Conservation (phyloP, 768 basidiomycete genomes). For the Boletellus sp. region DNA sequence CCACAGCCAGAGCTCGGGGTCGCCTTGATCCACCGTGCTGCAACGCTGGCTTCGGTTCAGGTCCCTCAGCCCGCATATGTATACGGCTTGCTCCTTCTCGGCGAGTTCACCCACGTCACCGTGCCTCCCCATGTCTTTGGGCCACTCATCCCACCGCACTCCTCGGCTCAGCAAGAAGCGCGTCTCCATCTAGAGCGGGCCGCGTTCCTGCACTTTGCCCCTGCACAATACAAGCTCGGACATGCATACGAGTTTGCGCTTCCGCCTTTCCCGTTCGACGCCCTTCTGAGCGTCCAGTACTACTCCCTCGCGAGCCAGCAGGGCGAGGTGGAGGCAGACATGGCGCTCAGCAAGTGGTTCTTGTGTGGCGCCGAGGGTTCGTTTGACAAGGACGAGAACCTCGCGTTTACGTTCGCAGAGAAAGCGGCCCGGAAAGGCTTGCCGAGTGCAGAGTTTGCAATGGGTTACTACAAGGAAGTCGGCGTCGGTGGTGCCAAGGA, state of each 20-base stretch:
- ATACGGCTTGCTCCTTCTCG: slow-evolving; percentile 80
- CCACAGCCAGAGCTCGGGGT: slow-evolving; percentile 55
- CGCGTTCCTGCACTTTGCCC: slow-evolving; percentile 79
- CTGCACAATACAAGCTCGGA: slow-evolving; percentile 90
- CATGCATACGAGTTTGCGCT: slow-evolving; percentile 90
- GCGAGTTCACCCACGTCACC: slow-evolving; percentile 71
- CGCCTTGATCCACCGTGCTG: slow-evolving; percentile 73
- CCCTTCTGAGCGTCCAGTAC: slow-evolving; percentile 86
- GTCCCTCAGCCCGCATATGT: slow-evolving; percentile 87
- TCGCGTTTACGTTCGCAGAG: slow-evolving; percentile 87
- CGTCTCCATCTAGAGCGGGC: slow-evolving; percentile 77
- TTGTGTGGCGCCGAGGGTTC: slow-evolving; percentile 74
- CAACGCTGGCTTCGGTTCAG: slow-evolving; percentile 67
- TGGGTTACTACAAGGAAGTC: slow-evolving; percentile 94
- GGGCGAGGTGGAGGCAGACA: slow-evolving; percentile 90
- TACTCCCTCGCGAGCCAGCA: slow-evolving; percentile 80
- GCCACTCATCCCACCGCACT: slow-evolving; percentile 51
- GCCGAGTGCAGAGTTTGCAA: slow-evolving; percentile 85
- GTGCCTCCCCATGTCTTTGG: slow-evolving; percentile 49
- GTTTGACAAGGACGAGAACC: slow-evolving; percentile 83
- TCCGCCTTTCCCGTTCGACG: slow-evolving; percentile 82
- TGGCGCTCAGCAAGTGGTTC: slow-evolving; percentile 98
- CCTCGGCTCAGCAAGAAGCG: slow-evolving; percentile 54
- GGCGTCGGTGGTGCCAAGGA: slow-evolving; percentile 77
- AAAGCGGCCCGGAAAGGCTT: slow-evolving; percentile 76